Base-by-base conservation (phyloP, 1,139 yeast species). In the Yamadazyma triangularis region DNA sequence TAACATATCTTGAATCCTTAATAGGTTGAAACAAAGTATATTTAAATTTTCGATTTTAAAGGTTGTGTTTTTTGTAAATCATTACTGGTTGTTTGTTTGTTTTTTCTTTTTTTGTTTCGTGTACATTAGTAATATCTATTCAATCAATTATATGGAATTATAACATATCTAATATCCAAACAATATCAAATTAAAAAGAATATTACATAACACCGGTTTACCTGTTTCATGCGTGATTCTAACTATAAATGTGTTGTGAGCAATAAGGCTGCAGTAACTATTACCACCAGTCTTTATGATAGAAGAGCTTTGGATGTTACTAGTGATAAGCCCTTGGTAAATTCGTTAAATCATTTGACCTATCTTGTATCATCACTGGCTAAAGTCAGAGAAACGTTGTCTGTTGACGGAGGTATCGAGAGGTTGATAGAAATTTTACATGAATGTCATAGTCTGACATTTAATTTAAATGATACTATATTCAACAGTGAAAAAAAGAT, bases 281-380 rank as follows among this genome's bases (percentile, higher is more conserved):
- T 91, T 39, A 83, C 96, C 8, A 77, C 95, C 18, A 79, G 89
- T 23, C 74, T 89, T 24, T 91, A 91, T 52, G 97, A 91, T 58
- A 64, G 97, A 41, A 64, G 97, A 32, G 97, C 97, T 0, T 68
- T 91, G 36, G 98, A 91, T 54, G 86, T 89, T 38, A 83, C 96
- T 2, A 77, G 88, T 16, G 93, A 86, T 51, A 77, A 84, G 44
- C 97, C 98, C 0, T 69, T 91, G 40, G 94, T 91, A 34, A 88
- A 87, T 64, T 86, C 96, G 8, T 64, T 91, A 43, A 89, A 91
- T 56, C 94, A 88, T 59, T 68, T 91, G 35, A 87, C 96, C 1
- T 86, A 82, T 50, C 69, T 91, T 27, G 87, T 93, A 1, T 82
- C 94, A 2, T 80, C 94, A 10, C 81, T 88, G 43, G 83, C 88